Conservation (phyloP, 2,329 filamentous ascomycete species). For the Fusarium foetens region DNA sequence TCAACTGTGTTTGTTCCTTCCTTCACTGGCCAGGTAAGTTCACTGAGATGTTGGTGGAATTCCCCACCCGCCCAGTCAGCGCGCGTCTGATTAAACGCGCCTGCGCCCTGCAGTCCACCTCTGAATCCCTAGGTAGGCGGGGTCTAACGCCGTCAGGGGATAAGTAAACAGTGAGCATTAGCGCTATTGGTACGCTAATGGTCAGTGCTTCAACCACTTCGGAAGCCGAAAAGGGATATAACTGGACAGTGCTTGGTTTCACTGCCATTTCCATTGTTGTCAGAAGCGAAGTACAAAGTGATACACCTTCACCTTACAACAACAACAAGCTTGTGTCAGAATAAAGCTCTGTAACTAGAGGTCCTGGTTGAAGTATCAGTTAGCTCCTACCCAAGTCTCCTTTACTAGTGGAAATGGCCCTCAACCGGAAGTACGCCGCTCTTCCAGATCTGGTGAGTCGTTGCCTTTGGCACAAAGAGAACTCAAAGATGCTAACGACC, state of each 20-base stretch:
- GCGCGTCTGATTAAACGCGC: slow-evolving; percentile 36
- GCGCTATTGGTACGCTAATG: slow-evolving; percentile 13
- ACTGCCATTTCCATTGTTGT: slow-evolving; percentile 10
- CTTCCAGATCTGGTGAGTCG: slow-evolving; percentile 77
- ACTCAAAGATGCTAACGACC: slow-evolving; percentile 25
- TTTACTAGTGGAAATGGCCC: slow-evolving; percentile 67
- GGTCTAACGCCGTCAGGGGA: slow-evolving; percentile 6
- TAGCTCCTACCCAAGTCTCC: neutral
- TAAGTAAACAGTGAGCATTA: neutral
- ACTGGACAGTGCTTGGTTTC: neutral
- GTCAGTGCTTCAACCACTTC: slow-evolving; percentile 18
- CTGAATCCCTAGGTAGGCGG: neutral
- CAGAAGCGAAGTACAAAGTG: neutral
- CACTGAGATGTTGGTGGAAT: neutral
- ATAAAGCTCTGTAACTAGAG: neutral
- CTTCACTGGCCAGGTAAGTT: neutral
- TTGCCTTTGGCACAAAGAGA: slow-evolving; percentile 1
- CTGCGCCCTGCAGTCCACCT: slow-evolving; percentile 4
- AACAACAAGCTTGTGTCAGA: neutral
- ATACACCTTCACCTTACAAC: neutral
- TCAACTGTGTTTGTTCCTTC: slow-evolving; percentile 13
- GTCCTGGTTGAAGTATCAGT: neutral
- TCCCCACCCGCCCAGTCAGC: neutral
- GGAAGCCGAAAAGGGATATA: slow-evolving; percentile 18
- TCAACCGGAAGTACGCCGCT: slow-evolving; percentile 84